Evolutionary conservation across 495 filamentous ascomycete genomes (phyloP).

Genomic region (Penicillium riverlandense): DNA sequence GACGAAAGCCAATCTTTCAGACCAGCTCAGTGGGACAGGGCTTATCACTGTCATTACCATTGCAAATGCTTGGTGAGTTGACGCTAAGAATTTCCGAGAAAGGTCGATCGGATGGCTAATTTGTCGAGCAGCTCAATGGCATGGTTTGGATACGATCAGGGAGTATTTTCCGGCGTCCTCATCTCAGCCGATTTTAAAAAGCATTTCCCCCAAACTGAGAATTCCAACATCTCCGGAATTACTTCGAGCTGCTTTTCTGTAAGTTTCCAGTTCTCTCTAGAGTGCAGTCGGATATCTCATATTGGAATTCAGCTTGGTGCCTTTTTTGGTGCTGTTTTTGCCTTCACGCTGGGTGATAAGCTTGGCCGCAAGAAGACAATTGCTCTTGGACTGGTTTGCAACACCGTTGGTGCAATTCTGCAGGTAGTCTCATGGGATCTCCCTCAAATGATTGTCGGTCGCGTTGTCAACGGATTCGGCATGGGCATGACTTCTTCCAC

Average conservation of each 20-base stretch:
- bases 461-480: constrained; percentile 29
- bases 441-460: constrained; percentile 32
- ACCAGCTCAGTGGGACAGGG: constrained; percentile 1
- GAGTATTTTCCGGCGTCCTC: constrained; percentile 22
- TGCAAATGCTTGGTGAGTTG: constrained; percentile 6
- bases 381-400: constrained; percentile 11
- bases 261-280: constrained; percentile 1
- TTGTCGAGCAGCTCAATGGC: constrained; percentile 13
- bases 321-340: neutral
- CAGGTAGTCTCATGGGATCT: constrained; percentile 25
- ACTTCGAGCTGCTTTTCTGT: constrained; percentile 29
- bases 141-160: constrained; percentile 27
- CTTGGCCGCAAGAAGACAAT: neutral
- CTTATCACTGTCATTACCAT: constrained; percentile 5
- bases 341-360: neutral
- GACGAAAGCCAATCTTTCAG: neutral
- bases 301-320: constrained; percentile 12
- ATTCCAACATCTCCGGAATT: constrained; percentile 24
- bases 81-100: neutral
- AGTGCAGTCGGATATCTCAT: too few relatives aligned
- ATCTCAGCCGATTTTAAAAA: constrained; percentile 24
- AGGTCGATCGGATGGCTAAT: neutral
- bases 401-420: constrained; percentile 15
- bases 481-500: constrained; percentile 30
- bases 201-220: constrained; percentile 20